These are phyloP conservation scores for Hanseniaspora uvarum DNA, from an alignment of 1,139 yeast species.

Conservation along the genomic window DNA sequence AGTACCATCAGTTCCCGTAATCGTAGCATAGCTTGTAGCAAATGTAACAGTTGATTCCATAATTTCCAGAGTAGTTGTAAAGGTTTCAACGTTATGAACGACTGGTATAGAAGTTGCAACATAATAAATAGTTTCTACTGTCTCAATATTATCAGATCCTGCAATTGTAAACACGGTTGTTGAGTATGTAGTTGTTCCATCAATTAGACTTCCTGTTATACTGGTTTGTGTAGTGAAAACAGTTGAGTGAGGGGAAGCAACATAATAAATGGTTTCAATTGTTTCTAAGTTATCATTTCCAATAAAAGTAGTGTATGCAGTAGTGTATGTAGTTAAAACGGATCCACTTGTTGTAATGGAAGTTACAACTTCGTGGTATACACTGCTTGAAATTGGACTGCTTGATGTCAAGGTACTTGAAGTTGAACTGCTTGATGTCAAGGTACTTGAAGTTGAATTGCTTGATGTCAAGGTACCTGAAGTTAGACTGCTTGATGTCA, in stretches of 20 bases:
- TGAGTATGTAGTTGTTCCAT: conserved; percentile 16
- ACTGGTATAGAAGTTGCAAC: conserved; percentile 2
- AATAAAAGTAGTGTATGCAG: not conserved
- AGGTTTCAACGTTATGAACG: not conserved
- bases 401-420: too few relatives aligned
- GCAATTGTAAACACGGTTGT: conserved; percentile 16
- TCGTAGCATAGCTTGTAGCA: conserved; percentile 12
- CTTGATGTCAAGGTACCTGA: too few relatives aligned
- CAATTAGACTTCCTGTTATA: not conserved
- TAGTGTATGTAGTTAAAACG: not conserved
- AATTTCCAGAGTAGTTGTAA: conserved; percentile 7
- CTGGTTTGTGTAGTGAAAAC: not conserved
- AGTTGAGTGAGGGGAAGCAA: conserved; percentile 18
- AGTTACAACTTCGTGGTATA: not conserved
- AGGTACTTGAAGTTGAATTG: too few relatives aligned
- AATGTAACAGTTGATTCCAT: conserved; percentile 13
- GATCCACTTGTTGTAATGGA: not conserved
- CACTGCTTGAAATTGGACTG: not conserved
- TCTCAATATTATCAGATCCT: conserved; percentile 8
- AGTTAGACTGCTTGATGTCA: too few relatives aligned
- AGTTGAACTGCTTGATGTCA: too few relatives aligned
- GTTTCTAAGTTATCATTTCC: conserved; percentile 5
- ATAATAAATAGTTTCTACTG: not conserved
- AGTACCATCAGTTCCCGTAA: conserved; percentile 19
- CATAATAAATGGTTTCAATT: conserved; percentile 15